phyloP scores from a whole-genome alignment of 2,329 filamentous ascomycete genomes.

The Teratosphaeria gauchensis region DNA sequence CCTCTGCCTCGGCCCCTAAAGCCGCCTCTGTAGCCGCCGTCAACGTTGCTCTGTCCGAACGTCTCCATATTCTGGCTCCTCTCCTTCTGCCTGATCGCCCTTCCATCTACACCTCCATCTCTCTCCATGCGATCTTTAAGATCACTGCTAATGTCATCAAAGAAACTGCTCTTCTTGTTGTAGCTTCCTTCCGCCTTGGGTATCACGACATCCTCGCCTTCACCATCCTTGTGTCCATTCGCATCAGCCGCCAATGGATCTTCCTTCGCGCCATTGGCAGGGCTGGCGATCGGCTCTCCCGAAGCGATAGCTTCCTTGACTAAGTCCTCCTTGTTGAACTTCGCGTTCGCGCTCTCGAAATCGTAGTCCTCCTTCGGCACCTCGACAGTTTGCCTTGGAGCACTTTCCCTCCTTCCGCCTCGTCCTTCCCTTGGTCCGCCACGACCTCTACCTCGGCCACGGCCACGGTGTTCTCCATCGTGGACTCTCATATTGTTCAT shows the following conservation, averaged over 20 bases:
- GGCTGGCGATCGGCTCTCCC: slow-evolving; percentile 54
- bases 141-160: slow-evolving; percentile 96
- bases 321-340: slow-evolving; percentile 79
- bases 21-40: slow-evolving; percentile 60
- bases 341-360: slow-evolving; percentile 76
- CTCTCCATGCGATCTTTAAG: slow-evolving; percentile 66
- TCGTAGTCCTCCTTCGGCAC: slow-evolving; percentile 89
- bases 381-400: slow-evolving; percentile 53
- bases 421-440: slow-evolving; percentile 21
- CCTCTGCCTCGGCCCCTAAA: slow-evolving; percentile 71
- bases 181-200: slow-evolving; percentile 51
- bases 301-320: slow-evolving; percentile 79
- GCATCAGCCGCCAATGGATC: slow-evolving; percentile 18
- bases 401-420: slow-evolving; percentile 25
- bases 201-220: slow-evolving; percentile 33
- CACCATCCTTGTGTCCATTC: slow-evolving; percentile 14
- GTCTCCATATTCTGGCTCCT: slow-evolving; percentile 95
- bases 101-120: slow-evolving; percentile 56
- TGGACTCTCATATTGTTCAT: slow-evolving; percentile 62
- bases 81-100: slow-evolving; percentile 85
- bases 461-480: slow-evolving; percentile 26
- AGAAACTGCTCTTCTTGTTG: slow-evolving; percentile 85
- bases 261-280: slow-evolving; percentile 14
- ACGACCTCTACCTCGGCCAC: slow-evolving; percentile 37
- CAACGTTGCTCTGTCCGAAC: slow-evolving; percentile 92